Conservation (phyloP, 2,329 filamentous ascomycete genomes). For the Dothideomycetidae sp. region DNA sequence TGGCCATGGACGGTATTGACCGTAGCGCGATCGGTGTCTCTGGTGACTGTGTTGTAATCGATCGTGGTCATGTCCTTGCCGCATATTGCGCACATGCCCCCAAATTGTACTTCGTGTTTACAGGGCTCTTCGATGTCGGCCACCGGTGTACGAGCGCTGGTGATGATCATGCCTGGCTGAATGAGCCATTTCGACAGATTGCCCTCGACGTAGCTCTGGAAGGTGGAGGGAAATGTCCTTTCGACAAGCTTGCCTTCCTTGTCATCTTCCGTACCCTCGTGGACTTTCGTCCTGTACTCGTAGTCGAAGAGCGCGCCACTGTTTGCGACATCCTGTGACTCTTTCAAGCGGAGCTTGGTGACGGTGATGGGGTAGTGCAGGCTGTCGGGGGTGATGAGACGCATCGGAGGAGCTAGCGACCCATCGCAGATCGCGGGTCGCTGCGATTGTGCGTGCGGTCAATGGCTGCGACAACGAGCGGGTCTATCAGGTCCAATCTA, state of each 20-base stretch:
- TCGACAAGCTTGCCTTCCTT: conserved; percentile 52
- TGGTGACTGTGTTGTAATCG: conserved; percentile 66
- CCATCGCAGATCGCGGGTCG: not conserved
- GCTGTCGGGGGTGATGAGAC: conserved; percentile 33
- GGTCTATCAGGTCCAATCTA: no score
- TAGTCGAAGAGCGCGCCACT: conserved; percentile 74
- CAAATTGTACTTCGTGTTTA: conserved; percentile 79
- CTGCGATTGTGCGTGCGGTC: not conserved
- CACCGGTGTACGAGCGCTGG: conserved; percentile 36
- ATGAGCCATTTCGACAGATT: conserved; percentile 65
- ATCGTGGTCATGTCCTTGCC: conserved; percentile 86
- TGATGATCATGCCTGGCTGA: conserved; percentile 47
- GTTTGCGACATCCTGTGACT: conserved; percentile 61
- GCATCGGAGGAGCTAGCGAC: conserved; percentile 25
- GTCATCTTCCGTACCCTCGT: conserved; percentile 54
- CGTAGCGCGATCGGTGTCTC: conserved; percentile 71
- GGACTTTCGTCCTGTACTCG: conserved; percentile 63
- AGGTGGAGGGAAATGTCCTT: conserved; percentile 60
- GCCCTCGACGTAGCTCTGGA: conserved; percentile 73
- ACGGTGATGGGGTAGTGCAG: conserved; percentile 91
- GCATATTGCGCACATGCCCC: conserved; percentile 79
- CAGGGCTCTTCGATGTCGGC: conserved; percentile 83
- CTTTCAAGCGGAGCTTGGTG: conserved; percentile 63
- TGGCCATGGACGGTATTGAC: conserved; percentile 95
- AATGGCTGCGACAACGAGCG: no score